Evolutionary conservation across 805 yeast species (phyloP).

Genomic region (Isabelozyma rhagii): DNA sequence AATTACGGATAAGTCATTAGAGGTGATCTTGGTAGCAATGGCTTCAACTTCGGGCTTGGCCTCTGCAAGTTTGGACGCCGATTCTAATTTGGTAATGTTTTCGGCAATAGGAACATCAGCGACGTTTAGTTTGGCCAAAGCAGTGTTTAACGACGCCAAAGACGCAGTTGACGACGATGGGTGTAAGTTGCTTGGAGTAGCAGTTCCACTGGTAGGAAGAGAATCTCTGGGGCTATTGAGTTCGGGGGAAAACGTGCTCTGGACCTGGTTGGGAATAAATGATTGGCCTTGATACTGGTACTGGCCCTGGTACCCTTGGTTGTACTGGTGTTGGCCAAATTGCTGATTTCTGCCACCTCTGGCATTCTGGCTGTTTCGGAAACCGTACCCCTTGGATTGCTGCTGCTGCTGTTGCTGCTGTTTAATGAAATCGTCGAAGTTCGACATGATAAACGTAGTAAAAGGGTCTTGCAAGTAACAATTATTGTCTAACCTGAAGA

Average conservation of each 20-base stretch:
- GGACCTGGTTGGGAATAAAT: conserved; percentile 4
- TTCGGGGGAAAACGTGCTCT: conserved; percentile 1
- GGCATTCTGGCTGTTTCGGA: conserved; percentile 5
- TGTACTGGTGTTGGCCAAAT: background rate
- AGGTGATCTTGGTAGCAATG: conserved; percentile 47
- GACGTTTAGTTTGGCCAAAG: conserved; percentile 57
- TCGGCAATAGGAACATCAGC: conserved; percentile 65
- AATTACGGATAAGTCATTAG: conserved; percentile 36
- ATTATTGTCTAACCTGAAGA: background rate
- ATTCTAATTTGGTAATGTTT: conserved; percentile 48
- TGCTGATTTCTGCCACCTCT: background rate
- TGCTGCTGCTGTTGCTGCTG: conserved; percentile 38
- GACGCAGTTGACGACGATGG: conserved; percentile 62
- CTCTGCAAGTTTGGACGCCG: conserved; percentile 51
- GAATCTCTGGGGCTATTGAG: conserved; percentile 26
- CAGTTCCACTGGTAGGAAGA: conserved; percentile 32
- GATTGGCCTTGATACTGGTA: conserved; percentile 3
- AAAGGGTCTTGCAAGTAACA: background rate
- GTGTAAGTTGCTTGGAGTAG: conserved; percentile 30
- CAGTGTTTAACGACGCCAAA: conserved; percentile 66
- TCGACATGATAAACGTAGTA: background rate
- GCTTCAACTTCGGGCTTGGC: conserved; percentile 52
- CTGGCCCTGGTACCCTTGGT: conserved; percentile 7
- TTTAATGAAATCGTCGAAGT: conserved; percentile 50
- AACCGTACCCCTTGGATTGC: conserved; percentile 30